phyloP scores from a whole-genome alignment of 768 basidiomycete genomes.

The Rickenella mellea region DNA sequence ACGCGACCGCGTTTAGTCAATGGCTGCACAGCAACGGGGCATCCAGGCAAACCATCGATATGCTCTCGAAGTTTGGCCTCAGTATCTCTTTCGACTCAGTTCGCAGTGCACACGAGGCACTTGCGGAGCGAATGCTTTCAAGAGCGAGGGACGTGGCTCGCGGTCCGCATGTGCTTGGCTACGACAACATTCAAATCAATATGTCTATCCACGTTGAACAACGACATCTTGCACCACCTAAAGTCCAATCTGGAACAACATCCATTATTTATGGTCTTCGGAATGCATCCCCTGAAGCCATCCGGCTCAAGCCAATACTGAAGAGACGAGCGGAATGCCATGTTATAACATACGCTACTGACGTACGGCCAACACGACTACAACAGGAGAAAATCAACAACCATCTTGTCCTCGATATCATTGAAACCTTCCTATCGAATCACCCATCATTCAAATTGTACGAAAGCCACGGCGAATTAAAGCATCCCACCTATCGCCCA shows the following conservation, averaged over 20 bases:
- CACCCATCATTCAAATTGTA: not conserved
- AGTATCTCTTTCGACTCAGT: constrained; percentile 21
- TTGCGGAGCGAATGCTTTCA: not conserved
- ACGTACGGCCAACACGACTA: not conserved
- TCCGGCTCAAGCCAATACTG: not conserved
- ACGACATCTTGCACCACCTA: not conserved
- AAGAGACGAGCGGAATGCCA: not conserved
- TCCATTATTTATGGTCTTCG: not conserved
- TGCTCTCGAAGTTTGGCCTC: constrained; percentile 20
- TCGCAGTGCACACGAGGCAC: constrained; percentile 7
- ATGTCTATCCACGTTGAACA: not conserved
- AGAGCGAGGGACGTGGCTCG: not conserved
- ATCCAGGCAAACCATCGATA: constrained; percentile 20
- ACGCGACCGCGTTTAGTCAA: too few species aligned
- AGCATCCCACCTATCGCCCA: not conserved
- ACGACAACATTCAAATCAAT: not conserved
- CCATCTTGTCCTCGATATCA: not conserved
- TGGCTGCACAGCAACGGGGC: too few species aligned
- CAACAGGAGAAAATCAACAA: not conserved
- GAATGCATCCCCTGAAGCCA: not conserved
- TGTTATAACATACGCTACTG: not conserved
- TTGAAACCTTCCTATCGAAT: not conserved
- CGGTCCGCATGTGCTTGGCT: not conserved
- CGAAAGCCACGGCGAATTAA: not conserved
- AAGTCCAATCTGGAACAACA: not conserved